Evolutionary conservation across 1,284 basidiomycete species (phyloP).

Genomic region (Trichosporon asahii): DNA sequence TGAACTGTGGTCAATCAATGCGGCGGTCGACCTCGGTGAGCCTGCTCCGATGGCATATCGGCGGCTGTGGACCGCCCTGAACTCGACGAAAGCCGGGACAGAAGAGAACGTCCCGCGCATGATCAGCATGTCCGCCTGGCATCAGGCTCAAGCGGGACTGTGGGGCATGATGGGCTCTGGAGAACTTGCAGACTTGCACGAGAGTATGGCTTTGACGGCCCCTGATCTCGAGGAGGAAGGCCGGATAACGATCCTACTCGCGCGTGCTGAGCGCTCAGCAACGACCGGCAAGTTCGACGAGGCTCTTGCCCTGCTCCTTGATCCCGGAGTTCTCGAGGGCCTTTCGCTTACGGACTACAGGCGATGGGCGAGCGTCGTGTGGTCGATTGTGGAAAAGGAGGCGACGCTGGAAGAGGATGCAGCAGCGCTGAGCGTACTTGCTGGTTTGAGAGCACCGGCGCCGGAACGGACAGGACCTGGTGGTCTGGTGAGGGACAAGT

Average conservation of each 20-base stretch:
- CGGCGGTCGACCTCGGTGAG: constrained; percentile 48
- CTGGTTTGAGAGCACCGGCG: constrained; percentile 23
- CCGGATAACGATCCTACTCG: constrained; percentile 15
- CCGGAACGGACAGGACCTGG: constrained; percentile 28
- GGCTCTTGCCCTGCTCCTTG: constrained; percentile 36
- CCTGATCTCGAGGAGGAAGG: constrained; percentile 16
- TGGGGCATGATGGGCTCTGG: constrained; percentile 42
- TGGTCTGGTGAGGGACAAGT: constrained; percentile 24
- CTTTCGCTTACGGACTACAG: constrained; percentile 37
- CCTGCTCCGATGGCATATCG: constrained; percentile 42
- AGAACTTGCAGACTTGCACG: constrained; percentile 37
- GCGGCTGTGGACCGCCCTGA: constrained; percentile 38
- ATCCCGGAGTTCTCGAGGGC: constrained; percentile 23
- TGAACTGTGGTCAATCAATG: constrained; percentile 45
- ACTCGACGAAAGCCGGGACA: constrained; percentile 9
- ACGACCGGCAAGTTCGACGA: constrained; percentile 29
- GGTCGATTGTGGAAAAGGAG: constrained; percentile 35
- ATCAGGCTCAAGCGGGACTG: constrained; percentile 38
- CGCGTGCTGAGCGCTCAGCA: constrained; percentile 25
- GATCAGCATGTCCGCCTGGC: constrained; percentile 38
- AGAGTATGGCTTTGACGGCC: constrained; percentile 13
- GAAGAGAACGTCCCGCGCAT: constrained; percentile 17
- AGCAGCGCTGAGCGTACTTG: constrained; percentile 22
- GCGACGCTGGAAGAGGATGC: constrained; percentile 27
- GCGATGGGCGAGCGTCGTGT: constrained; percentile 38